A percentile compares a stretch with the other conserved stretches of the same genome.
These are phyloP conservation scores for Chalaropsis ovoidea DNA, from an alignment of 2,329 filamentous ascomycete species.

Conservation along the genomic window DNA sequence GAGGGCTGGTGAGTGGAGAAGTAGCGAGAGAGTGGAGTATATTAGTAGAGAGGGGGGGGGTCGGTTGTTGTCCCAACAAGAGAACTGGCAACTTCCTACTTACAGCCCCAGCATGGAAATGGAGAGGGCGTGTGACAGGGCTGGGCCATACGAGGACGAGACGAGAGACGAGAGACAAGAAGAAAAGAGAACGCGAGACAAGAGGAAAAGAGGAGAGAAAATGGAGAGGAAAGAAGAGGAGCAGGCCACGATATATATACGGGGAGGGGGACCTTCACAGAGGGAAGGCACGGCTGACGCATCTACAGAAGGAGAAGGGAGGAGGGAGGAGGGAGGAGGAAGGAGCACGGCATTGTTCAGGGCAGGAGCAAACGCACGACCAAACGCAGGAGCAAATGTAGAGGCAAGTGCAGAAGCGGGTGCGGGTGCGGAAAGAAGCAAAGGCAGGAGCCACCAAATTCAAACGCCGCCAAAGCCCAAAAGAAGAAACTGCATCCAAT, in stretches of 20 bases:
- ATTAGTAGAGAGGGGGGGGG: too few species aligned
- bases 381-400: not conserved
- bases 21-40: too few species aligned
- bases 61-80: not conserved
- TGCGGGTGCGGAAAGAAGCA: not conserved
- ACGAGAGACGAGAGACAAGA: not conserved
- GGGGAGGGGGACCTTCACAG: not conserved
- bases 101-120: not conserved
- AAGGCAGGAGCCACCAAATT: not conserved
- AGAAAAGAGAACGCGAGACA: not conserved
- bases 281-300: not conserved
- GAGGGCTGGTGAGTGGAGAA: too few species aligned
- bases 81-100: not conserved
- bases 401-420: not conserved
- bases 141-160: not conserved
- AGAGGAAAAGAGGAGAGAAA: not conserved
- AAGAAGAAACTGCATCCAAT: conserved; percentile 2
- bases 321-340: not conserved
- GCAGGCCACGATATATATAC: not conserved
- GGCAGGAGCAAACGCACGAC: not conserved
- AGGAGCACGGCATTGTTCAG: not conserved
- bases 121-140: not conserved
- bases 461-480: not conserved
- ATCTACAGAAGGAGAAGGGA: not conserved
- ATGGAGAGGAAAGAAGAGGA: not conserved